A percentile compares a stretch with the other conserved stretches of the same genome.
These are phyloP conservation scores for Posidonia australis DNA, from an alignment of 106 monocot species.

Conservation along the genomic window DNA sequence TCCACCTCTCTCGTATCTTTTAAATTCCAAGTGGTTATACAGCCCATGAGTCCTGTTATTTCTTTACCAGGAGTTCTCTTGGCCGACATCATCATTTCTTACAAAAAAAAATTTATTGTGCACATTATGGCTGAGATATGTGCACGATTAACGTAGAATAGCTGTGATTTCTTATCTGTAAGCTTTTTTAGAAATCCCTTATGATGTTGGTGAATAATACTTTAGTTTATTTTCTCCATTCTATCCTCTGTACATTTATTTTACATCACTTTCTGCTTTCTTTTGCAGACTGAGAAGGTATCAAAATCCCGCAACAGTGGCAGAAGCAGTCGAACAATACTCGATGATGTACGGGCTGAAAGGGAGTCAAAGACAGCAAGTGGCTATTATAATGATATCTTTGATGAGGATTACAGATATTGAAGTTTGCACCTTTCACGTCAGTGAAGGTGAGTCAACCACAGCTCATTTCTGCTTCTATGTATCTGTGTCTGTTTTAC, in stretches of 20 bases:
- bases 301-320: constrained; percentile 12
- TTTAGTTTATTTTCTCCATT: background rate
- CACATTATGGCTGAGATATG: too few relatives aligned
- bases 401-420: constrained; percentile 34
- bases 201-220: background rate
- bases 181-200: too few relatives aligned
- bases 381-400: constrained; percentile 20
- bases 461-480: background rate
- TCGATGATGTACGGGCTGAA: constrained; percentile 41
- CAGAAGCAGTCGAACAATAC: constrained; percentile 15
- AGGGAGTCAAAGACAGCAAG: constrained; percentile 8
- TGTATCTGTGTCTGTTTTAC: background rate
- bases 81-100: too few relatives aligned
- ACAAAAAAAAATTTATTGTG: too few relatives aligned
- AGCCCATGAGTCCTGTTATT: too few relatives aligned
- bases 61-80: too few relatives aligned
- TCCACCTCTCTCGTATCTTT: too few relatives aligned
- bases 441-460: background rate
- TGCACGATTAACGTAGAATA: too few relatives aligned
- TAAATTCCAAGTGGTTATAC: too few relatives aligned
- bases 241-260: background rate
- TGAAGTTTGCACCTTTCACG: constrained; percentile 1
- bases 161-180: too few relatives aligned
- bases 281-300: constrained; percentile 22
- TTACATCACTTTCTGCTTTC: background rate